phyloP scores from a whole-genome alignment of 768 basidiomycete genomes.

The Lentinula aciculospora region DNA sequence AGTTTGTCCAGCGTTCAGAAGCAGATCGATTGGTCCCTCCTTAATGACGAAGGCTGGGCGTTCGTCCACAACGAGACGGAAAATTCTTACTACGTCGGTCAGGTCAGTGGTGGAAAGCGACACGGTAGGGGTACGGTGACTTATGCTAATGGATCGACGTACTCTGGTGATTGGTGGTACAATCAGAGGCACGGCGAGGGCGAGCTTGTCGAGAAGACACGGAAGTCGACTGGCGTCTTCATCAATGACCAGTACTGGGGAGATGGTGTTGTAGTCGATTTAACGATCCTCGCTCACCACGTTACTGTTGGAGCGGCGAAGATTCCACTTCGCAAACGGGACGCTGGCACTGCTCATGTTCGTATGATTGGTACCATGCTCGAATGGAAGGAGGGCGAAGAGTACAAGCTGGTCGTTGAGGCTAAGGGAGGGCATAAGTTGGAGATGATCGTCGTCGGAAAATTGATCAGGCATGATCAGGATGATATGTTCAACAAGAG shows the following conservation, averaged over 20 bases:
- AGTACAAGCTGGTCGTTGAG: neutral
- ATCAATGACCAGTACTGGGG: neutral
- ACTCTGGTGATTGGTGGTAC: conserved; percentile 12
- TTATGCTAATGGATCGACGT: conserved; percentile 10
- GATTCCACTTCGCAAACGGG: neutral
- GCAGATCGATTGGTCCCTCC: conserved; percentile 11
- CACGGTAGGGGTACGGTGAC: conserved; percentile 13
- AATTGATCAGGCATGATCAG: neutral
- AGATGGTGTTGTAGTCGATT: neutral
- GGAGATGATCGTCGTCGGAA: neutral
- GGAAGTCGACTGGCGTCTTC: neutral
- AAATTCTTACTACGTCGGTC: conserved; percentile 11
- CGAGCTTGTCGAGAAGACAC: conserved; percentile 6
- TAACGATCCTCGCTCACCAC: neutral
- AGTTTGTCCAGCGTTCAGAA: neutral
- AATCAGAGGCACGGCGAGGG: conserved; percentile 10
- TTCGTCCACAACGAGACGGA: conserved; percentile 9
- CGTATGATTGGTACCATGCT: neutral
- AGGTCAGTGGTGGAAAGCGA: conserved; percentile 10
- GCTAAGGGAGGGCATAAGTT: neutral
- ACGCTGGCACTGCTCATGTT: neutral
- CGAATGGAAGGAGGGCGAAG: neutral
- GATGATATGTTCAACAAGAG: neutral
- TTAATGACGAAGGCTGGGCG: conserved; percentile 13
- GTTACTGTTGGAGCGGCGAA: neutral